phyloP scores from a whole-genome alignment of 1,284 basidiomycete genomes.

The Gomphus sp. region DNA sequence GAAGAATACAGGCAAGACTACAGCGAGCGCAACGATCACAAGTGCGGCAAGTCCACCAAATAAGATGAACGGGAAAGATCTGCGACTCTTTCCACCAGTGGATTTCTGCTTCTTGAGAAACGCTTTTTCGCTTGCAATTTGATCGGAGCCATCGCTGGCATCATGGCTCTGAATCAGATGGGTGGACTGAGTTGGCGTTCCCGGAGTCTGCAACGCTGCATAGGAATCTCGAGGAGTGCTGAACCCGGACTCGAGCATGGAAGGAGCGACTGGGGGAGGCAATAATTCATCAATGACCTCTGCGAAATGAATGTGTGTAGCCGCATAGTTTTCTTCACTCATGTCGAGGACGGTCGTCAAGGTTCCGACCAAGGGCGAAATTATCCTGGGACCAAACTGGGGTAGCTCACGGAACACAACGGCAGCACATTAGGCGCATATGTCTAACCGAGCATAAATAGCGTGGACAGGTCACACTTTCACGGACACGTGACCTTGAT shows the following conservation, averaged over 20 bases:
- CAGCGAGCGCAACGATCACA: slow-evolving; percentile 35
- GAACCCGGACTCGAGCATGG: slow-evolving; percentile 1
- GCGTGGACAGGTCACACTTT: slow-evolving; percentile 13
- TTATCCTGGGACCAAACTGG: not conserved
- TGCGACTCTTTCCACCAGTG: not conserved
- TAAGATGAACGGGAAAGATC: not conserved
- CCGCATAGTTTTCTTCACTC: not conserved
- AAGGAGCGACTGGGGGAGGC: not conserved
- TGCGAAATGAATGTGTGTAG: not conserved
- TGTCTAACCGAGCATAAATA: slow-evolving; percentile 26
- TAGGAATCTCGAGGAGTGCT: slow-evolving; percentile 1
- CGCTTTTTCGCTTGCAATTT: not conserved
- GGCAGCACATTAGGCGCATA: slow-evolving; percentile 31
- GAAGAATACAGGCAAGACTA: slow-evolving; percentile 48
- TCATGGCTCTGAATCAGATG: not conserved
- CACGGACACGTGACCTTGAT: not conserved
- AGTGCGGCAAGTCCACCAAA: slow-evolving; percentile 17
- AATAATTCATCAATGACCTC: not conserved
- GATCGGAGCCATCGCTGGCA: not conserved
- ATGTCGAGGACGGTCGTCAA: not conserved
- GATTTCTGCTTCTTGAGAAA: not conserved
- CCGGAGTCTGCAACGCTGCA: not conserved
- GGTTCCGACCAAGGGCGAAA: not conserved
- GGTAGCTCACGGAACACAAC: slow-evolving; percentile 6
- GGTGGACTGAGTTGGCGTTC: not conserved